Base-by-base conservation (phyloP, 139 green algal genomes). In the Chlamydomonas sp. region DNA sequence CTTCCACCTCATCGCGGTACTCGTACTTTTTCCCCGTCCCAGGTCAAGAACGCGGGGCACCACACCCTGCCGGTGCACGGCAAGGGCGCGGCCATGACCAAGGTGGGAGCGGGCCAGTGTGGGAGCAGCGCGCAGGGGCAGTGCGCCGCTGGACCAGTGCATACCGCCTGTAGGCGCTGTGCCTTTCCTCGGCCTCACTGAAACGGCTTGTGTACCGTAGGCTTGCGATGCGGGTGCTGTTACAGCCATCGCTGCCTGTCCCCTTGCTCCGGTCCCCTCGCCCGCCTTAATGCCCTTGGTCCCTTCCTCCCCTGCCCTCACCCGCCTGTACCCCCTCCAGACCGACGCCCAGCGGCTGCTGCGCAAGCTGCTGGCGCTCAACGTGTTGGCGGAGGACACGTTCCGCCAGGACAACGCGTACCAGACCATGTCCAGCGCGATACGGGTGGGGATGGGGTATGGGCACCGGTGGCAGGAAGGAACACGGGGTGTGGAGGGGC, bases 371-470 rank as follows among this genome's bases (percentile, higher is more conserved):
- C 71, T 91, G 72, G 64, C 83, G 7, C 58, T 83, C 4, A 66
- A 87, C n/a, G 90, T 93, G 80, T 71, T 93, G 60, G 57, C 57
- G 74, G 90, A 93, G 84, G 87, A 90, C 2, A 91, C 90, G 0
- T 90, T 83, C 87, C 74, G 90, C 12, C 87, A 90, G 74, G 73
- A 88, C 1, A 81, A 81, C 62, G 74, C 83, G 2, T 88, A 81
- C 18, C 62, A 76, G 14, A 81, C 73, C 20, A 63, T 81, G 62
- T 68, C 31, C 31, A 62, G 58, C 4, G 49, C 31, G 1, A 82
- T 88, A 6, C 76, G 31, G 83, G 74, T 88, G 63, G 6, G 73
- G 76, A 9, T 67, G 77, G 4, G 17, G 77, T 15, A 2, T 82
- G 60, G 58, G 76, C n/a, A 7, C 9, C 9, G 31, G 73, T 16